Conservation (phyloP, 2,329 filamentous ascomycete genomes). For the Alternaria postmessia region DNA sequence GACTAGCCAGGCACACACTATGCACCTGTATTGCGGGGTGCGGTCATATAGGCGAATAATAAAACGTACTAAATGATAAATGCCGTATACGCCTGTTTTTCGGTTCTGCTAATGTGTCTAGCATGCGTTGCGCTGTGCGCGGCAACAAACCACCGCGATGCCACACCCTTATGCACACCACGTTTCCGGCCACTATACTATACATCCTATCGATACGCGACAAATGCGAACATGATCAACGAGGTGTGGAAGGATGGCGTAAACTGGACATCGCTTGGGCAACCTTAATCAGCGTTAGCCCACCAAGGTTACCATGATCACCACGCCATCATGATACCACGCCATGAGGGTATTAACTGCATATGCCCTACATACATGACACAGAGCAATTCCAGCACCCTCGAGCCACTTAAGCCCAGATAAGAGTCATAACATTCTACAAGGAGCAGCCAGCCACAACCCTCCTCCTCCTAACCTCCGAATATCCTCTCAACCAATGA, state of each 20-base stretch:
- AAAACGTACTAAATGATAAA: constrained; percentile 12
- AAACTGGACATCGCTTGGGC: neutral
- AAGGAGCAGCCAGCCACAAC: constrained; percentile 8
- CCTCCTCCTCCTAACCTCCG: constrained; percentile 2
- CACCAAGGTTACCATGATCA: neutral
- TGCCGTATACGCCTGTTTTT: constrained; percentile 13
- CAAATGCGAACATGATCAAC: constrained; percentile 2
- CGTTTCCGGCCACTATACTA: neutral
- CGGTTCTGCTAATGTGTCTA: constrained; percentile 4
- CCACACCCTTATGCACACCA: constrained; percentile 10
- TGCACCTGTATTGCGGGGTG: constrained; percentile 11
- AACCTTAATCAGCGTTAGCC: neutral
- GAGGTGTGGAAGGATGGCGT: neutral
- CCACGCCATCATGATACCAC: neutral
- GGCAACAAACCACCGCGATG: constrained; percentile 24
- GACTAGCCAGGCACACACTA: constrained; percentile 13
- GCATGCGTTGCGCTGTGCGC: constrained; percentile 1
- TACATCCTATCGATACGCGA: neutral
- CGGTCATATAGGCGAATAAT: constrained; percentile 24
- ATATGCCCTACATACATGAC: neutral
- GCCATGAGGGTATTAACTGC: neutral
- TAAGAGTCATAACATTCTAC: neutral
- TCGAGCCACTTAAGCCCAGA: neutral
- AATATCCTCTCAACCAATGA: neutral
- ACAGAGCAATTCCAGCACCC: neutral